Base-by-base conservation (phyloP, 257 asterid genomes). In the Lycium ferocissimum region DNA sequence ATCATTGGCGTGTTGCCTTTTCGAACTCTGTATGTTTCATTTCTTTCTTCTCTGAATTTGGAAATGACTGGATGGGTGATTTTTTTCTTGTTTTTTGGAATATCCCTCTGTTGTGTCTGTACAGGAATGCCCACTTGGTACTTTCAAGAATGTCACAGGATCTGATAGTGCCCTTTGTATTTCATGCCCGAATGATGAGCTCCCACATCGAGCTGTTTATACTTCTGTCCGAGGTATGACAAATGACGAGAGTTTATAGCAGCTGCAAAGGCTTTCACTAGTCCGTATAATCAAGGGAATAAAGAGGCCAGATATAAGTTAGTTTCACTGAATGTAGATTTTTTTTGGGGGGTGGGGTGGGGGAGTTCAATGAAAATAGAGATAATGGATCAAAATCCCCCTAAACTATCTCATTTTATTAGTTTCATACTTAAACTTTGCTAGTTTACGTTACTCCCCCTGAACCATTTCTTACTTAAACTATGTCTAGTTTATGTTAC, bases 101-200 rank as follows among this genome's bases (percentile, higher is more conserved):
- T 40, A 40, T 75, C 86, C n/a, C 76, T 73, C 80, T 81, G 85
- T 70, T 86, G 83, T 83, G 20, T 54, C 71, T 86, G 62, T 85
- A 83, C 92, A 97, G 99, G 99, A 93, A 87, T 97, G 99, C 85
- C 99, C 99, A 14, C 80, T 86, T 88, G 99, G 99, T 80, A 97
- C 98, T 80, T 97, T 89, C 78, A 97, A 97, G 89, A 97, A 97
- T 91, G 94, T 90, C 83, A 93, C 98, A 4, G 99, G 99, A 82
- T 95, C 99, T 85, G 94, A 92, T 89, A 87, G 82, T 71, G 89
- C 92, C 86, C 97, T 97, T 79, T 97, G 99, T 88, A 89, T 88
- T 78, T 85, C 96, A 80, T 97, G 99, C 90, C 98, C 98, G 81
- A 84, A 85, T 43, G 87, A 88, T 85, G 97, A 91, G 88, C 95